phyloP scores from a whole-genome alignment of 2,329 filamentous ascomycete species.

The Aspergillus fijiensis region DNA sequence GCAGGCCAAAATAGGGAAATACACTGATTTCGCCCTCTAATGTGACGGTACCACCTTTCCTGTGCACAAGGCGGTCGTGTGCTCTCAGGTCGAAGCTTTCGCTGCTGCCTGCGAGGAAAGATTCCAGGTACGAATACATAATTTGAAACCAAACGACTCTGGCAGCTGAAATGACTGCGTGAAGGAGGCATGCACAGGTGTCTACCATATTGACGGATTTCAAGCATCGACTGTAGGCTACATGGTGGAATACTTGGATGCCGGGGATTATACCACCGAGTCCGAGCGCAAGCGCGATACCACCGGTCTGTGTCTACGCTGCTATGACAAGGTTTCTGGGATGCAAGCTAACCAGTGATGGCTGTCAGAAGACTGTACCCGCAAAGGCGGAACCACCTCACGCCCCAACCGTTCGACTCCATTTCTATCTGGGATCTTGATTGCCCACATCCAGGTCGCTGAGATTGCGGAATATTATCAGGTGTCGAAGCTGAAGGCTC shows the following conservation, averaged over 20 bases:
- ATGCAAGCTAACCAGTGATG: too few relatives aligned
- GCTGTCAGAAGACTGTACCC: too few relatives aligned
- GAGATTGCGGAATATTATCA: too few relatives aligned
- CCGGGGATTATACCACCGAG: neutral
- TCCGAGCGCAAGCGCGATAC: neutral
- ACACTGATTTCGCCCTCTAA: neutral
- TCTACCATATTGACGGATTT: neutral
- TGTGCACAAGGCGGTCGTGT: neutral
- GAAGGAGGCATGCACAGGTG: neutral
- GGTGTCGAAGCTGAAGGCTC: too few relatives aligned
- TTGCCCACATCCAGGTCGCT: too few relatives aligned
- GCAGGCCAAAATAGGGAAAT: neutral
- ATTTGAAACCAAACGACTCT: too few relatives aligned
- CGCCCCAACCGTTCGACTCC: too few relatives aligned
- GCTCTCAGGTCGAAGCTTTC: neutral
- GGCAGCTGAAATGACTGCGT: neutral
- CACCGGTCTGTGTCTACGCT: too few relatives aligned
- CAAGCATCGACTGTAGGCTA: too few relatives aligned
- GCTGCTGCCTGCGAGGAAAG: neutral
- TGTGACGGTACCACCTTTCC: neutral
- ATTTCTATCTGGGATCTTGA: too few relatives aligned
- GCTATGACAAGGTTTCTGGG: too few relatives aligned
- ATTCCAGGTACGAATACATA: neutral
- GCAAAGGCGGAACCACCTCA: too few relatives aligned
- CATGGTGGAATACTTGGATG: neutral